Evolutionary conservation across 139 green algal genomes (phyloP), one percentile per base, ranked within the genome.

Genomic region (Tetradesmus obliquus): DNA sequence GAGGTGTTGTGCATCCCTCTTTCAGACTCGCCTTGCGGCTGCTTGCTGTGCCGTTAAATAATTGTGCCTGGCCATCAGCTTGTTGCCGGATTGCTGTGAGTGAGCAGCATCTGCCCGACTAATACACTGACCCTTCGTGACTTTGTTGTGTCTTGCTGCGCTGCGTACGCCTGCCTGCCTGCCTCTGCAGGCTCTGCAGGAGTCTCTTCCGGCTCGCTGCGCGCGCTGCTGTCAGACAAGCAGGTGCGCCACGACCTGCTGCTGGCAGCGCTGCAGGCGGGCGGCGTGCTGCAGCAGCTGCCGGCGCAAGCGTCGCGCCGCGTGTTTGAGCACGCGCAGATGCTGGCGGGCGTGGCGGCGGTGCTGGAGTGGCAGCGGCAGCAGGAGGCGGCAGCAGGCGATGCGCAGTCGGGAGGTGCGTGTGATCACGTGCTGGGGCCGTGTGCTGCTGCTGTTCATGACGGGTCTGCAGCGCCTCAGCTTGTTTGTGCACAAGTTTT

Each of bases 261-360:
- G 69, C 90, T 92, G 5, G 71, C 90, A 0, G 90, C 90, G 10
- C 72, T 76, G 17, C 17, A 92, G n/a, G 51, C 72, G 19, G 90
- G 90, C 4, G 84, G 84, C 8, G 90, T 88, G 15, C 72, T 92
- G 55, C 24, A 62, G 51, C 71, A 79, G 71, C 55, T 92, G 90
- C 72, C 83, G 13, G 17, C 83, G 17, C 12, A 12, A 1, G 5
- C 71, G 83, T 12, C 22, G 6, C 51, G 53, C 3, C 2, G n/a
- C 54, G 12, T 92, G 55, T 86, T 90, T 62, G 54, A 88, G 57
- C 90, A 92, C 82, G 84, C 72, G 22, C 55, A 92, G 90, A 54
- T 86, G 90, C 84, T 92, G 55, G 90, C 90, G 7, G 90, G 84
- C 51, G 83, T 71, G 3, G 57, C 24, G 66, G 57, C 32, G 13